phyloP scores from a whole-genome alignment of 2,329 filamentous ascomycete genomes.

The Chalaropsis thielavioides region DNA sequence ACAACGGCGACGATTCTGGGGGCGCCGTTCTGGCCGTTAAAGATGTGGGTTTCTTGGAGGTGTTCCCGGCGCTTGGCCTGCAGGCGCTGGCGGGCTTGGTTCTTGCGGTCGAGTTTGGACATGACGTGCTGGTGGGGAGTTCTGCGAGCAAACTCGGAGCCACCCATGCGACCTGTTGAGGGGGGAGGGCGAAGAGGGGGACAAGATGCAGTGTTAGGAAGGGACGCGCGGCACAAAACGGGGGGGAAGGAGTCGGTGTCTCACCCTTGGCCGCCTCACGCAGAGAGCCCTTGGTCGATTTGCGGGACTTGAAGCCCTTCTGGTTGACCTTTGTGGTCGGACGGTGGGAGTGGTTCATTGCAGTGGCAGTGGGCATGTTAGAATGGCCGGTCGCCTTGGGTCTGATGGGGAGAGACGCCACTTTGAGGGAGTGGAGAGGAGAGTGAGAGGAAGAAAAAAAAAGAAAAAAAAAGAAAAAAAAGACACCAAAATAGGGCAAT shows the following conservation, averaged over 20 bases:
- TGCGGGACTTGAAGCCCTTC: slow-evolving; percentile 86
- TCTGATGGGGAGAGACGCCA: slow-evolving; percentile 65
- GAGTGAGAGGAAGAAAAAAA: not conserved
- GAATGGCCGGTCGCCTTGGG: slow-evolving; percentile 68
- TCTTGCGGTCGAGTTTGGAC: slow-evolving; percentile 90
- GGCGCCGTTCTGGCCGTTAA: slow-evolving; percentile 73
- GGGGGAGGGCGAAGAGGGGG: not conserved
- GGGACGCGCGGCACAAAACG: not conserved
- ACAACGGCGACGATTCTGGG: slow-evolving; percentile 80
- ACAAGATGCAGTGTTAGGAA: not conserved
- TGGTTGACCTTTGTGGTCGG: slow-evolving; percentile 78
- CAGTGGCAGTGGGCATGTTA: slow-evolving; percentile 52
- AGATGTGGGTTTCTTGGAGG: slow-evolving; percentile 63
- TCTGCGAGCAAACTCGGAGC: slow-evolving; percentile 58
- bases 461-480: not conserved
- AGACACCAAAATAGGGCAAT: not conserved
- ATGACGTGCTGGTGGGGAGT: slow-evolving; percentile 93
- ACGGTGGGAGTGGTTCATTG: slow-evolving; percentile 68
- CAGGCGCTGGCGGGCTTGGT: slow-evolving; percentile 85
- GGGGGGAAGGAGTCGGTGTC: slow-evolving; percentile 4
- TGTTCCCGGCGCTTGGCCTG: slow-evolving; percentile 72
- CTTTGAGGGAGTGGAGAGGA: slow-evolving; percentile 26
- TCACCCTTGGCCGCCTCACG: slow-evolving; percentile 75
- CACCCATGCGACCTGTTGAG: slow-evolving; percentile 53
- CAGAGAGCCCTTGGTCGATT: slow-evolving; percentile 74